These are phyloP conservation scores for Jaltomata sinuosa DNA, from an alignment of 257 asterid genomes.

Conservation along the genomic window DNA sequence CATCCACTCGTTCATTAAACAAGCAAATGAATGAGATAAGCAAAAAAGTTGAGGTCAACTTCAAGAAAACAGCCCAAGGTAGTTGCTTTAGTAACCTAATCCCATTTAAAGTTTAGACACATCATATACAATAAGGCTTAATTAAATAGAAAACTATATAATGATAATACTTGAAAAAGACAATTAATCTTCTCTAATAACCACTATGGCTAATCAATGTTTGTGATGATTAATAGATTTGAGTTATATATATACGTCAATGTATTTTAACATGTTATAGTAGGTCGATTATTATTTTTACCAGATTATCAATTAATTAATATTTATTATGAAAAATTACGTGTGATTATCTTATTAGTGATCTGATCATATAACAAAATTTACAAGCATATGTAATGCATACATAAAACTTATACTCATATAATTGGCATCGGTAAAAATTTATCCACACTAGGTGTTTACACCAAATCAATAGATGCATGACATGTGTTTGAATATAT, in stretches of 20 bases:
- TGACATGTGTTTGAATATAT: too few relatives aligned
- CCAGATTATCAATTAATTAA: neutral
- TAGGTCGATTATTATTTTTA: neutral
- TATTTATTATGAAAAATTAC: too few relatives aligned
- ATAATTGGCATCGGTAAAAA: neutral
- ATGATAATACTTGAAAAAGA: neutral
- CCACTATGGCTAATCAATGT: neutral
- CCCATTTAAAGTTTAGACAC: neutral
- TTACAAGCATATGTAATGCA: neutral
- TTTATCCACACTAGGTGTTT: too few relatives aligned
- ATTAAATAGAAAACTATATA: neutral
- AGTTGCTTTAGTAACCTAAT: neutral
- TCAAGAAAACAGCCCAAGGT: neutral
- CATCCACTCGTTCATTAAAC: neutral
- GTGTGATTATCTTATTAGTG: neutral
- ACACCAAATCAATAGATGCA: too few relatives aligned
- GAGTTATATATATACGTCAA: neutral
- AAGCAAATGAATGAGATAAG: neutral
- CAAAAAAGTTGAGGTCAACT: neutral
- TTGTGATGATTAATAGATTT: neutral
- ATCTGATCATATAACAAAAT: neutral
- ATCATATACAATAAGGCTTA: neutral
- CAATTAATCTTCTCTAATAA: neutral
- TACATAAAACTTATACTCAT: neutral
- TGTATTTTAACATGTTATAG: neutral